Percentiles rank a stretch among this genome's conserved stretches.
These are phyloP conservation scores for Mycena pura DNA, from an alignment of 768 basidiomycete species.

Conservation along the genomic window DNA sequence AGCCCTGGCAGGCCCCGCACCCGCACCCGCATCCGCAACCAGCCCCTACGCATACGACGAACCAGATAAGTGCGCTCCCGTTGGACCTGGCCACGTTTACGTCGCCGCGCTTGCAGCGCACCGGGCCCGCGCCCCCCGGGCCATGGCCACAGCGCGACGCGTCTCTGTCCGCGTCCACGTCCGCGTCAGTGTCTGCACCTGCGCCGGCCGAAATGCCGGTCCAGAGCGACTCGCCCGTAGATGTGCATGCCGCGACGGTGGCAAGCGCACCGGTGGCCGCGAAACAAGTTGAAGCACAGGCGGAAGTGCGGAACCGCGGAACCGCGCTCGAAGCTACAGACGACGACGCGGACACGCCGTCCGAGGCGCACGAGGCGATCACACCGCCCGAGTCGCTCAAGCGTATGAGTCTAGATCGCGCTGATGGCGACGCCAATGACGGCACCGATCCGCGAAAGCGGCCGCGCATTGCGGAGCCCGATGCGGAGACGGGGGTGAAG, in stretches of 20 bases:
- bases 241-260: no score
- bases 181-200: background rate
- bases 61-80: constrained; percentile 16
- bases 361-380: constrained; percentile 19
- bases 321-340: background rate
- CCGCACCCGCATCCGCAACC: background rate
- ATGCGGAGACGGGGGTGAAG: constrained; percentile 13
- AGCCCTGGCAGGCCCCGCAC: background rate
- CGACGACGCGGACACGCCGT: background rate
- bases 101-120: background rate
- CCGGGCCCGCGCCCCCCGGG: background rate
- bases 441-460: constrained; percentile 1
- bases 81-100: constrained; percentile 13
- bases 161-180: background rate
- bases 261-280: no score
- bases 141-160: background rate
- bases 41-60: background rate
- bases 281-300: background rate
- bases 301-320: background rate
- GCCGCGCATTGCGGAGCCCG: background rate
- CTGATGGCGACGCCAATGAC: background rate
- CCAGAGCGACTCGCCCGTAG: background rate
- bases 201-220: no score
- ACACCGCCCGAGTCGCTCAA: constrained; percentile 19
- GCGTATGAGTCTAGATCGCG: constrained; percentile 3